Conservation (phyloP, 2,329 filamentous ascomycete genomes). For the Penicillium sp. region DNA sequence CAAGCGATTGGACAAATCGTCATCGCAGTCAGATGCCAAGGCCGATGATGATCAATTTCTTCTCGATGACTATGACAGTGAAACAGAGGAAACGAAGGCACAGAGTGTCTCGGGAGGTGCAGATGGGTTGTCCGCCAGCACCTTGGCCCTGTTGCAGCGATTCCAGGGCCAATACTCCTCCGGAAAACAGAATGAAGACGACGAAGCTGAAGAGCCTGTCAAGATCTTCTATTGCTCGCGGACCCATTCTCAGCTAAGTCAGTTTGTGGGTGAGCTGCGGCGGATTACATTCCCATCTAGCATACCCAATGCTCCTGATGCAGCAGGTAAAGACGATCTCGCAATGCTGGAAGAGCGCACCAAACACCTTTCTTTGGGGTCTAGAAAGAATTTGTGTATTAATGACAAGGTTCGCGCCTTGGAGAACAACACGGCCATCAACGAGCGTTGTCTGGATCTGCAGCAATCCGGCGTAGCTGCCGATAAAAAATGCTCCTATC, state of each 20-base stretch:
- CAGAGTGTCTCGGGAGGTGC: slow-evolving; percentile 31
- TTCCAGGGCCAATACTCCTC: slow-evolving; percentile 50
- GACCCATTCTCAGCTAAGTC: slow-evolving; percentile 86
- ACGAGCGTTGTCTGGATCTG: slow-evolving; percentile 86
- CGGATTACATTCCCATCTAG: slow-evolving; percentile 75
- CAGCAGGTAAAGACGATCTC: slow-evolving; percentile 19
- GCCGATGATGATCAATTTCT: slow-evolving; percentile 68
- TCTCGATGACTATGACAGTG: slow-evolving; percentile 72
- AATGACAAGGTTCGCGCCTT: slow-evolving; percentile 76
- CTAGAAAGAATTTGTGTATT: slow-evolving; percentile 84
- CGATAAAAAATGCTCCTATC: slow-evolving; percentile 69
- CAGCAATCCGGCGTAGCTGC: slow-evolving; percentile 67
- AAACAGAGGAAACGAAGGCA: slow-evolving; percentile 46
- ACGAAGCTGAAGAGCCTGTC: slow-evolving; percentile 58
- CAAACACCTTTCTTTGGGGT: slow-evolving; percentile 80
- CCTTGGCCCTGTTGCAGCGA: slow-evolving; percentile 68
- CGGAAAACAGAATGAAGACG: slow-evolving; percentile 43
- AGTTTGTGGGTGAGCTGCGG: slow-evolving; percentile 80
- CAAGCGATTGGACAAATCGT: slow-evolving; percentile 29
- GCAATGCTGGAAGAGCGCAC: slow-evolving; percentile 56
- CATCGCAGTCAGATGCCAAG: slow-evolving; percentile 6
- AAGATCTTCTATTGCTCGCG: slow-evolving; percentile 93
- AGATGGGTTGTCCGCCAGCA: slow-evolving; percentile 67
- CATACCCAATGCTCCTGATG: slow-evolving; percentile 49
- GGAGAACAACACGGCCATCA: slow-evolving; percentile 73